Evolutionary conservation across 1,139 yeast species (phyloP).

Genomic region (Pichia norvegensis): DNA sequence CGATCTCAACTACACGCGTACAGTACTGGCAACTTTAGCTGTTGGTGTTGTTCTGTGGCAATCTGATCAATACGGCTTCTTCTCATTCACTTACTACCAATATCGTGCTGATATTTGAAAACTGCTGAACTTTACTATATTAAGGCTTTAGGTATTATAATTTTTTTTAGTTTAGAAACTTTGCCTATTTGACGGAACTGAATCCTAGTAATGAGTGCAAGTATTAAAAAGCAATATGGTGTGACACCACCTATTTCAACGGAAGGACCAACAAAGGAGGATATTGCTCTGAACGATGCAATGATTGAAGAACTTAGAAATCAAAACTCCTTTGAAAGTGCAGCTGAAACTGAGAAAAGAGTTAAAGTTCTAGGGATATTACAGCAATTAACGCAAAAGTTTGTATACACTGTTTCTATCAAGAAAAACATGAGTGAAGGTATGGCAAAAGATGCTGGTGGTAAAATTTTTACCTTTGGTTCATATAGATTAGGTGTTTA

Average conservation of each 20-base stretch:
- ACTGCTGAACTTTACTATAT: too few species aligned
- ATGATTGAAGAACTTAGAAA: slow-evolving; percentile 70
- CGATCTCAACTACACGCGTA: too few species aligned
- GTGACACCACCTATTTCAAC: slow-evolving; percentile 86
- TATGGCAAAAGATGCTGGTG: slow-evolving; percentile 96
- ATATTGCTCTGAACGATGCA: slow-evolving; percentile 63
- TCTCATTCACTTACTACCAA: too few species aligned
- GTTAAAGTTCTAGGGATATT: slow-evolving; percentile 62
- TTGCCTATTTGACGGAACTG: background rate
- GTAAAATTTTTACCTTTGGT: slow-evolving; percentile 91
- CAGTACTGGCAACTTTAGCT: too few species aligned
- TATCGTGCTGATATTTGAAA: too few species aligned
- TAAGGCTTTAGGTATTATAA: too few species aligned
- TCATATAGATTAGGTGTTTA: slow-evolving; percentile 91
- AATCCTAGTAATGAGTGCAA: slow-evolving; percentile 13
- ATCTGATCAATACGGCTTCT: too few species aligned
- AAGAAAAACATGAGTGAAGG: slow-evolving; percentile 92
- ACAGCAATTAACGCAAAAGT: slow-evolving; percentile 68
- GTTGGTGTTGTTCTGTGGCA: too few species aligned
- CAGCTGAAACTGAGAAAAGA: slow-evolving; percentile 69
- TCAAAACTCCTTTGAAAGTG: slow-evolving; percentile 88
- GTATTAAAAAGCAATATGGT: slow-evolving; percentile 42
- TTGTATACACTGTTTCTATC: slow-evolving; percentile 73
- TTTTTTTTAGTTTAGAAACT: too few species aligned
- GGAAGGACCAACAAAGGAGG: slow-evolving; percentile 78